Percentiles rank a stretch among this genome's conserved stretches.
These are phyloP conservation scores for Scytalidium sp. DNA, from an alignment of 2,329 filamentous ascomycete species.

Conservation along the genomic window DNA sequence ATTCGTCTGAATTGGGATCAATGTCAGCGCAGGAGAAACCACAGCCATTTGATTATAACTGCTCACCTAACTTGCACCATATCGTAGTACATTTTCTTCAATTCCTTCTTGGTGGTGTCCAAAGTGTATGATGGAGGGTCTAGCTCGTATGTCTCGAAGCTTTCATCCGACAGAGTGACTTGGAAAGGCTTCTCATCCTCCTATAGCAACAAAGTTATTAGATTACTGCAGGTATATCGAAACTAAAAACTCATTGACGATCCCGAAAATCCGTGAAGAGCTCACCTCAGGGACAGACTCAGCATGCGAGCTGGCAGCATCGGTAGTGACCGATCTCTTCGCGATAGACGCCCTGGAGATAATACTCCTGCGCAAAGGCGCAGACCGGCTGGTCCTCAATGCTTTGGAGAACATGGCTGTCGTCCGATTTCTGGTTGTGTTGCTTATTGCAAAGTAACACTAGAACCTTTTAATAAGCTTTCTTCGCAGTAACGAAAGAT, in stretches of 20 bases:
- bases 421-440: not conserved
- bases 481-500: not conserved
- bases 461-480: not conserved
- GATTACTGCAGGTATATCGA: not conserved
- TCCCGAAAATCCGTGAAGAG: slow-evolving; percentile 11
- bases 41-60: slow-evolving; percentile 6
- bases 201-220: slow-evolving; percentile 40
- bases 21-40: not conserved
- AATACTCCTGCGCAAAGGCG: slow-evolving; percentile 44
- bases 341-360: slow-evolving; percentile 31
- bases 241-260: not conserved
- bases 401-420: slow-evolving; percentile 64
- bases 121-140: slow-evolving; percentile 93
- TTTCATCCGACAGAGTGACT: slow-evolving; percentile 92
- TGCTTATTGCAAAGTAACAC: not conserved
- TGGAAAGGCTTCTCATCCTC: slow-evolving; percentile 92
- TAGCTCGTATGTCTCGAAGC: slow-evolving; percentile 99
- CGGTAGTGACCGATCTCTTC: slow-evolving; percentile 80
- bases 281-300: slow-evolving; percentile 68
- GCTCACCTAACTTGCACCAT: slow-evolving; percentile 91
- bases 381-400: slow-evolving; percentile 55
- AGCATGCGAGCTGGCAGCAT: slow-evolving; percentile 88
- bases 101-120: slow-evolving; percentile 92
- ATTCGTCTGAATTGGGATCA: slow-evolving; percentile 66
- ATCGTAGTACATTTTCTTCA: slow-evolving; percentile 98